Evolutionary conservation across 2,329 filamentous ascomycete species (phyloP).

Genomic region (Thielaviopsis ethacetica): DNA sequence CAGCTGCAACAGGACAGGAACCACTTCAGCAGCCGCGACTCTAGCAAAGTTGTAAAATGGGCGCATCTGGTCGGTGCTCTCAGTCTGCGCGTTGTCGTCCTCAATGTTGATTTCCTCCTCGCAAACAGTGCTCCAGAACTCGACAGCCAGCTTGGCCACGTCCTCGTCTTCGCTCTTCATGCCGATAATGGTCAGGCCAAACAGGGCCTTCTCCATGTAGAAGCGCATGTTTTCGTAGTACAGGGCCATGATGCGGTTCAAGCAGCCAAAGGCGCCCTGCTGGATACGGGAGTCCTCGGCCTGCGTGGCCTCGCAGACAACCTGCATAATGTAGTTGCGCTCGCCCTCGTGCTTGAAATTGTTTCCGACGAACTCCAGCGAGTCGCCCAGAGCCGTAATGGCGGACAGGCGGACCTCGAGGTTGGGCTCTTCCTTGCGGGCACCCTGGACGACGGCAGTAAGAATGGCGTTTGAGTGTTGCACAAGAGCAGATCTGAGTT

Average conservation of each 20-base stretch:
- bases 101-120: constrained; percentile 97
- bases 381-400: constrained; percentile 87
- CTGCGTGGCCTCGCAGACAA: constrained; percentile 97
- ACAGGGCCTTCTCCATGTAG: constrained; percentile 99
- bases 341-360: constrained; percentile 99
- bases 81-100: constrained; percentile 64
- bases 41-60: constrained; percentile 93
- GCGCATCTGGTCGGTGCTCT: constrained; percentile 68
- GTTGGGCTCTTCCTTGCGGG: constrained; percentile 90
- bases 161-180: constrained; percentile 99
- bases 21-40: constrained; percentile 83
- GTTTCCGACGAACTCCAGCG: constrained; percentile 89
- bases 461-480: constrained; percentile 93
- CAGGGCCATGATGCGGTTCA: constrained; percentile 96
- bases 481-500: constrained; percentile 65
- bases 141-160: constrained; percentile 91
- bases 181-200: constrained; percentile 89
- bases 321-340: constrained; percentile 99
- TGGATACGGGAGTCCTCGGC: constrained; percentile 81
- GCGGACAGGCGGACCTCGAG: constrained; percentile 79
- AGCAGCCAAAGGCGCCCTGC: constrained; percentile 86
- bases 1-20: constrained; percentile 75
- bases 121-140: constrained; percentile 99
- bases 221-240: constrained; percentile 99
- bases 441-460: constrained; percentile 93